phyloP scores from a whole-genome alignment of 2,329 filamentous ascomycete species.

The Cucurbitaria berberidis region DNA sequence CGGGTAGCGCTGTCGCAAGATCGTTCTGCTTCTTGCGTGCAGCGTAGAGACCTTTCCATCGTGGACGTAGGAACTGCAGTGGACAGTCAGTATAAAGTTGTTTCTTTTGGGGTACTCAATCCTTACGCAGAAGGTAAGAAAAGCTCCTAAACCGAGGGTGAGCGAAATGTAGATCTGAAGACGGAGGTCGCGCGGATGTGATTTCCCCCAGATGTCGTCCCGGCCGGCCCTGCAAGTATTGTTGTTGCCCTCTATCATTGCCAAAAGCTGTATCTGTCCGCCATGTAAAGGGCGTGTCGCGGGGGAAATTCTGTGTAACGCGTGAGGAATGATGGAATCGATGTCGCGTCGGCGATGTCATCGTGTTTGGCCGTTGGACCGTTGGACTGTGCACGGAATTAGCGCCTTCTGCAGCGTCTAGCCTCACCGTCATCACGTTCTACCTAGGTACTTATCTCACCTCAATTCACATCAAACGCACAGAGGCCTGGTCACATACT shows the following conservation, averaged over 20 bases:
- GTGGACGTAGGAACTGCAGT: constrained; percentile 76
- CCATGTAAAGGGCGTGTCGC: constrained; percentile 18
- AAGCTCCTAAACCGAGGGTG: constrained; percentile 71
- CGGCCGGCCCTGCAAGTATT: constrained; percentile 20
- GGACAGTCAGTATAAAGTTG: constrained; percentile 40
- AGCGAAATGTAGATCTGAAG: constrained; percentile 76
- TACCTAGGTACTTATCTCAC: no score
- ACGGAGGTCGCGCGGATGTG: constrained; percentile 53
- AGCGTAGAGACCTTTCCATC: constrained; percentile 91
- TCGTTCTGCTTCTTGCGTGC: constrained; percentile 80
- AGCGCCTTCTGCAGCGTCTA: neutral
- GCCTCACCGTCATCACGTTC: neutral
- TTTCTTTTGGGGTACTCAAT: neutral
- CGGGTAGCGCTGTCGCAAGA: constrained; percentile 70
- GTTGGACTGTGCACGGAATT: neutral
- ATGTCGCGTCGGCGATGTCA: constrained; percentile 10
- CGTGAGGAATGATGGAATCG: neutral
- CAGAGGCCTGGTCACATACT: neutral
- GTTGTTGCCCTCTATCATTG: constrained; percentile 26
- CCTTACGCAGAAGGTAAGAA: constrained; percentile 75
- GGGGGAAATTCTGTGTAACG: constrained; percentile 7
- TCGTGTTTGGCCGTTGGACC: constrained; percentile 6
- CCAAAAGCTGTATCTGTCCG: constrained; percentile 8
- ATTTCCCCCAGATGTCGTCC: constrained; percentile 42
- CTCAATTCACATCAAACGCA: neutral